A percentile compares a stretch with the other conserved stretches of the same genome.
Conservation (phyloP, 2,329 filamentous ascomycete genomes). For the Penicillium nordicum region DNA sequence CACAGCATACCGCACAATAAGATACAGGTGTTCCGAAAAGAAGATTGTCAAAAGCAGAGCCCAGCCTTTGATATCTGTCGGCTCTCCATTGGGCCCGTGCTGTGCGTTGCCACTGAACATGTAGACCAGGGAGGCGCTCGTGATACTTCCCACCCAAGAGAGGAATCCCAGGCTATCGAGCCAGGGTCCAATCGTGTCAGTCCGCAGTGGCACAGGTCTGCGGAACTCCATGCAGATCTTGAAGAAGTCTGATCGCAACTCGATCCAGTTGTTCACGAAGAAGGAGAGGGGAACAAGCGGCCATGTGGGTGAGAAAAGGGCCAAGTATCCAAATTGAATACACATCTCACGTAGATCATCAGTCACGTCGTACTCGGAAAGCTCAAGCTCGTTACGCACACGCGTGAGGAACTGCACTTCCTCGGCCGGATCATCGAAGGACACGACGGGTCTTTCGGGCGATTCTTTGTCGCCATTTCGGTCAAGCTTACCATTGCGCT, state of each 20-base stretch:
- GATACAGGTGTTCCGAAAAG: slow-evolving; percentile 83
- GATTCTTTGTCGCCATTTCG: slow-evolving; percentile 24
- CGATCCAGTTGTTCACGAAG: slow-evolving; percentile 93
- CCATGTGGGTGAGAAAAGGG: slow-evolving; percentile 92
- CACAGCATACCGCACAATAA: slow-evolving; percentile 71
- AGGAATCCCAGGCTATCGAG: slow-evolving; percentile 82
- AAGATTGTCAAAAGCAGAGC: slow-evolving; percentile 77
- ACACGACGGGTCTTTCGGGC: slow-evolving; percentile 38
- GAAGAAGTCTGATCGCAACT: slow-evolving; percentile 87
- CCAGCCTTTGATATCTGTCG: slow-evolving; percentile 70
- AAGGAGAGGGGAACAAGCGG: slow-evolving; percentile 85
- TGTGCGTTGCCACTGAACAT: slow-evolving; percentile 70
- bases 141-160: slow-evolving; percentile 89
- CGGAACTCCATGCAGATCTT: slow-evolving; percentile 92
- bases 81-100: slow-evolving; percentile 40
- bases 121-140: slow-evolving; percentile 81
- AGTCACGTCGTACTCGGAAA: slow-evolving; percentile 87
- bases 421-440: slow-evolving; percentile 66
- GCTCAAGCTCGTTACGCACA: slow-evolving; percentile 78
- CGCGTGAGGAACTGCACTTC: slow-evolving; percentile 78
- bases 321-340: slow-evolving; percentile 84
- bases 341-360: slow-evolving; percentile 92
- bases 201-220: slow-evolving; percentile 81
- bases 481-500: slow-evolving; percentile 24
- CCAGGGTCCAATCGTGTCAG: slow-evolving; percentile 96